A percentile compares a stretch with the other conserved stretches of the same genome.
Conservation (phyloP, 176 grass and related monocot genomes). For the Aegilops speltoides region DNA sequence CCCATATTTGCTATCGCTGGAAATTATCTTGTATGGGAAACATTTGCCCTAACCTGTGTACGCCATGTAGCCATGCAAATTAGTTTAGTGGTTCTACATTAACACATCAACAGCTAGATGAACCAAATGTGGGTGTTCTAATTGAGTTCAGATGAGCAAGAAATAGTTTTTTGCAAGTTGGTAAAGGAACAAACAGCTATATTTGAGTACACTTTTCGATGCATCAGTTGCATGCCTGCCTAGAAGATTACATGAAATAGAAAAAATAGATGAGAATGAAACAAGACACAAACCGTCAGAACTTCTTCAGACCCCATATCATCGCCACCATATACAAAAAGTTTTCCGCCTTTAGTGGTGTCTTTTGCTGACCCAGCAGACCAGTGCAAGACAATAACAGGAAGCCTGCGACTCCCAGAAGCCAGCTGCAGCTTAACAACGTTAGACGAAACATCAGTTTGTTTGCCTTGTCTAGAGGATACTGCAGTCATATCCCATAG, state of each 20-base stretch:
- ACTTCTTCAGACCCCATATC: conserved; percentile 99
- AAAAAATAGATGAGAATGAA: conserved; percentile 1
- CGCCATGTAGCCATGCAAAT: neutral
- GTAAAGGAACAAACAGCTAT: conserved; percentile 10
- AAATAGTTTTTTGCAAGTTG: conserved; percentile 15
- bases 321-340: conserved; percentile 97
- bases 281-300: conserved; percentile 63
- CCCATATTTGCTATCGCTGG: neutral
- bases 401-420: conserved; percentile 77
- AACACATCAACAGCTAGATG: neutral
- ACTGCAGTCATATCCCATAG: conserved; percentile 64
- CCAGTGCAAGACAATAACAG: conserved; percentile 96
- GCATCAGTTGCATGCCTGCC: conserved; percentile 12
- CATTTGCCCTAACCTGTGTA: conserved; percentile 4
- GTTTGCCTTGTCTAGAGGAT: conserved; percentile 55
- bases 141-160: neutral
- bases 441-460: conserved; percentile 48
- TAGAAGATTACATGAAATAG: conserved; percentile 2
- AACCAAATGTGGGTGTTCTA: neutral
- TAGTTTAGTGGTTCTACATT: conserved; percentile 12
- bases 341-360: conserved; percentile 64
- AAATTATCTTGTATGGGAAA: neutral
- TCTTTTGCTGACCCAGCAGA: conserved; percentile 49
- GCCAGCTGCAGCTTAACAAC: conserved; percentile 85
- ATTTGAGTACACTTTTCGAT: conserved; percentile 26